phyloP scores from a whole-genome alignment of 2,329 filamentous ascomycete genomes.

The Penicillium aurantiogriseum region DNA sequence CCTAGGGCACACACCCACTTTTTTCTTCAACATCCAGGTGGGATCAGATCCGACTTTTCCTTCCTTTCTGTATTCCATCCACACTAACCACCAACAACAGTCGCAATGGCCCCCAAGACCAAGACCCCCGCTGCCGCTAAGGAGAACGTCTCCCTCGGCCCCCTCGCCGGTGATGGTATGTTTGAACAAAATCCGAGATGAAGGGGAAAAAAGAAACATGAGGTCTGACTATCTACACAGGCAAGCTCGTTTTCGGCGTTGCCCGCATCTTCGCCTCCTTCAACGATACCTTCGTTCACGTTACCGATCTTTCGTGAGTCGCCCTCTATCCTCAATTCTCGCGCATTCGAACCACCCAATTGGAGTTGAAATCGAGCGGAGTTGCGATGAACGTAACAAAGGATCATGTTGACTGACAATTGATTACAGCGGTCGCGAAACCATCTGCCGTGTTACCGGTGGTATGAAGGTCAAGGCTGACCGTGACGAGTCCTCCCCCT shows the following conservation, averaged over 20 bases:
- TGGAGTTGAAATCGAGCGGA: constrained; percentile 6
- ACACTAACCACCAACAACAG: constrained; percentile 43
- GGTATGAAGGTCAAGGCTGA: constrained; percentile 99
- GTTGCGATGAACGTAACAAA: background rate
- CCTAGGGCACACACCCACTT: constrained; percentile 44
- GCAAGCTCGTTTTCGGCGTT: constrained; percentile 97
- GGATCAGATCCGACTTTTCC: constrained; percentile 25
- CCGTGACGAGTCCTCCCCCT: constrained; percentile 99
- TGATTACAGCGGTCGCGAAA: constrained; percentile 84
- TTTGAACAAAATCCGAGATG: constrained; percentile 16
- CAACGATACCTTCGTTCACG: constrained; percentile 95
- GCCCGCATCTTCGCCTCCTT: constrained; percentile 96
- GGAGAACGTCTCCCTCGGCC: constrained; percentile 98
- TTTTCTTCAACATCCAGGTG: constrained; percentile 18
- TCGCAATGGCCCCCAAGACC: constrained; percentile 84
- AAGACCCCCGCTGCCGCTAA: constrained; percentile 71
- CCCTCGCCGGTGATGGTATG: constrained; percentile 92
- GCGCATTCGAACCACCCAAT: constrained; percentile 2
- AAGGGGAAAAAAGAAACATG: background rate
- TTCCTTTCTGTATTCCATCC: constrained; percentile 43
- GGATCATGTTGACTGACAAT: constrained; percentile 60
- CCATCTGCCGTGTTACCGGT: constrained; percentile 99
- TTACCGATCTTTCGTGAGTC: constrained; percentile 92
- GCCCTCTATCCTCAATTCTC: background rate
- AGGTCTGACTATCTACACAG: constrained; percentile 45